Percentiles rank a stretch among this genome's conserved stretches.
Evolutionary conservation across 129 eudicot species (phyloP).

Genomic region (Flaveria robusta): DNA sequence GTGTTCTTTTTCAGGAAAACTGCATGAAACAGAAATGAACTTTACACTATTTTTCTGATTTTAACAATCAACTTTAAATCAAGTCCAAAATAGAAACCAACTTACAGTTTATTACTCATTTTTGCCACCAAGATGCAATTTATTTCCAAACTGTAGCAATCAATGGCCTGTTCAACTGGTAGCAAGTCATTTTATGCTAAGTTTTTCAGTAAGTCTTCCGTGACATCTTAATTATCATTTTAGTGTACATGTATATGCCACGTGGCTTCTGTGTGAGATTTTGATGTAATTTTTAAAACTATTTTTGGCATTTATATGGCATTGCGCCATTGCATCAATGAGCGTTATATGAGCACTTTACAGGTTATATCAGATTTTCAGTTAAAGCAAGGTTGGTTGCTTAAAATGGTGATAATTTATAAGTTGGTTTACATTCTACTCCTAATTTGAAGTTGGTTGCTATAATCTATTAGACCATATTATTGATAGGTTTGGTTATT

Average conservation of each 20-base stretch:
- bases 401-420: neutral
- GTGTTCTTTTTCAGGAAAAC: neutral
- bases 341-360: neutral
- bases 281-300: neutral
- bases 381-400: neutral
- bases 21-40: neutral
- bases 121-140: neutral
- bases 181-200: neutral
- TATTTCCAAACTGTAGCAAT: neutral
- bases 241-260: neutral
- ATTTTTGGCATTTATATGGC: neutral
- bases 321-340: neutral
- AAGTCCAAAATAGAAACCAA: neutral
- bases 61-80: neutral
- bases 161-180: neutral
- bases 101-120: neutral
- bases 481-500: too few species aligned
- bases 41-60: neutral
- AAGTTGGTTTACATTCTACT: neutral
- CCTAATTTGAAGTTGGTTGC: conserved; percentile 7
- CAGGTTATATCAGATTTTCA: neutral
- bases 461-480: too few species aligned
- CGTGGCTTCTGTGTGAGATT: neutral
- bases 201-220: neutral
- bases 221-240: neutral